Evolutionary conservation across 2,329 filamentous ascomycete genomes (phyloP), one percentile per base, ranked within the genome.

Genomic region (Neofusicoccum laricinum): DNA sequence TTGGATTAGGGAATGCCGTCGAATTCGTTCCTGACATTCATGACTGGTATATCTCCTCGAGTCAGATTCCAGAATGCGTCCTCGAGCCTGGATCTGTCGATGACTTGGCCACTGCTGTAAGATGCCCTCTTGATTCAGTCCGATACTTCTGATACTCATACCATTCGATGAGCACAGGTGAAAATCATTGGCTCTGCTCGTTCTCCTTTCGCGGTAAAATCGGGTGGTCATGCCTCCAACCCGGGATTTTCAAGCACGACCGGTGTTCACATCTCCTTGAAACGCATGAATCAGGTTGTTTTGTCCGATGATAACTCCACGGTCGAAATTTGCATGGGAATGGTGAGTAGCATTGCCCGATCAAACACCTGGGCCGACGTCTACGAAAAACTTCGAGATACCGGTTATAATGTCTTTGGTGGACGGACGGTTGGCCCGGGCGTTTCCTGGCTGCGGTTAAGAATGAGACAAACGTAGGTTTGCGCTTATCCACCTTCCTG

Each of bases 221-320:
- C 55, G 15, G 55, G 55, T 11, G 55, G 55, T 7, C 55, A 59
- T 36, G 41, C 55, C 4, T 59, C 55, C 25, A 59, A 59, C 30
- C 55, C 55, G 6, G 55, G 55, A 8, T 59, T 59, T 14, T 59
- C 55, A 21, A 59, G 55, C 30, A 59, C 55, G 10, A 59, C 55
- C 30, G 55, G 55, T 10, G 55, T 59, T 2, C 55, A 59, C 41
- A 59, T 59, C 55, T 59, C 55, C 30, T 25, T 59, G 25, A 36
- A 19, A 34, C 53, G 40, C 40, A n/a, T 59, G 25, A 36, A 59
- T n/a, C 55, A 59, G 15, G 55, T 59, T 21, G 30, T 38, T 1
- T 12, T 59, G 10, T 59, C 55, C 30, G 21, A 25, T 5, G 41
- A 59, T 25, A 59, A 38, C 4, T 38, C 55, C 2, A 46, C 41